Base-by-base conservation (phyloP, 805 yeast genomes). In the Brettanomyces custersianus region DNA sequence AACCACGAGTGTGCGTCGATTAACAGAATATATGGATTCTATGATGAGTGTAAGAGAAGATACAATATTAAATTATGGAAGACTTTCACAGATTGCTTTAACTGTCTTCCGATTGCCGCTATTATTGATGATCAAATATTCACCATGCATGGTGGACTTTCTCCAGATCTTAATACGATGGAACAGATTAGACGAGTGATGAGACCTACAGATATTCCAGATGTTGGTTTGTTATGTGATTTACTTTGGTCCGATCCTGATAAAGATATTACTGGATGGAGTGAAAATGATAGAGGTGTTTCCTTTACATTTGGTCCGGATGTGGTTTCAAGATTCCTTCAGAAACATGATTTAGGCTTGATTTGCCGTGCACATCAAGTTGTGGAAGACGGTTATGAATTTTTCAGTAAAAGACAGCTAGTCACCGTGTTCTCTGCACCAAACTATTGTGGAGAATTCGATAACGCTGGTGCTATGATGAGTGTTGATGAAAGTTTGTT, bases 271-370 rank as follows among this genome's bases (percentile, higher is more conserved):
- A 86, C 92, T 23, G 98, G 97, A 15, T 90, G 98, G 98, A 81
- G 94, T 51, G 98, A 92, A 66, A 90, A 92, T 61, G 98, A 92
- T 66, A 83, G 98, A 65, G 97, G 97, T 57, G 97, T 90, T 43
- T 87, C 96, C 19, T 90, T 88, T 63, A 90, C 97, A n/a, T 90
- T 92, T 65, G 97, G 97, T n/a, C 97, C 97, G 8, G 98, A 90
- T 60, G 97, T 90, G 36, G 97, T 90, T 37, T 83, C 95, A 47
- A 73, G 97, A 63, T 90, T 90, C 60, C 67, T 92, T 59, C 96
- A 90, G 60, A 88, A 87, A 56, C 97, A 90, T 62, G 97, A 90
- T 59, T 84, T 90, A 92, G 97, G 92, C 63, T 76, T 90, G 55
- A 88, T 90, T 53, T 92, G 97, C 67, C 77, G 98, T 60, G 97